Base-by-base conservation (phyloP, 2,329 filamentous ascomycete species). In the Anthostomella pinea region DNA sequence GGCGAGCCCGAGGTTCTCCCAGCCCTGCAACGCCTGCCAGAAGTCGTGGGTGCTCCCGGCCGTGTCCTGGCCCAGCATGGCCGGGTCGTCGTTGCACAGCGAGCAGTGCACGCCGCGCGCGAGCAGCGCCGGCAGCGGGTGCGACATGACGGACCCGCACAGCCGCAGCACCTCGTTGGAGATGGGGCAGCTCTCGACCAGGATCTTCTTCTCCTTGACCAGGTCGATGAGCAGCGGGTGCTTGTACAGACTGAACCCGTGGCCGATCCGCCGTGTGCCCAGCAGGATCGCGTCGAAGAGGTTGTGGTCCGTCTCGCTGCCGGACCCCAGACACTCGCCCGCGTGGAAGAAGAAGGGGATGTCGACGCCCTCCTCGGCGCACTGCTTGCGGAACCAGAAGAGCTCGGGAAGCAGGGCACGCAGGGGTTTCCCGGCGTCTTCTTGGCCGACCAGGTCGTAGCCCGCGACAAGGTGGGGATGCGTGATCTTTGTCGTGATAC, bases 281-380 rank as follows among this genome's bases (percentile, higher is more conserved):
- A 97, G 75, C 7, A 96, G 68, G 10, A 97, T 75, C 1, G 89
- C 89, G 59, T 96, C 90, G 59, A 85, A 95, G 3, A 97, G 74
- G 61, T 96, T 96, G 43, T 66, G 54, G 54, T 96, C 90, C 0
- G 85, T 83, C 14, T 71, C 73, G 49, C 81, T 82, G 18, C 88
- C 89, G 42, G 86, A 81, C 18, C 87, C 88, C 1, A 95, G 77
- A 21, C 81, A 87, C 64, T 96, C 90, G 47, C 90, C 91, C 0
- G 91, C 90, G 60, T 96, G 90, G 68, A 97, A 94, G 70, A 95
- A 95, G 69, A 96, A 95, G 1, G 91, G 91, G 8, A 98, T 81
- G 32, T 88, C 79, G 23, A 96, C 77, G 3, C 77, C 79, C 54
- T 88, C 83, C 56, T 86, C 74, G 1, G 79, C 77, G 59, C 89